Evolutionary conservation across 169 alveolate genomes (phyloP).

Genomic region (Eimeria mitis): DNA sequence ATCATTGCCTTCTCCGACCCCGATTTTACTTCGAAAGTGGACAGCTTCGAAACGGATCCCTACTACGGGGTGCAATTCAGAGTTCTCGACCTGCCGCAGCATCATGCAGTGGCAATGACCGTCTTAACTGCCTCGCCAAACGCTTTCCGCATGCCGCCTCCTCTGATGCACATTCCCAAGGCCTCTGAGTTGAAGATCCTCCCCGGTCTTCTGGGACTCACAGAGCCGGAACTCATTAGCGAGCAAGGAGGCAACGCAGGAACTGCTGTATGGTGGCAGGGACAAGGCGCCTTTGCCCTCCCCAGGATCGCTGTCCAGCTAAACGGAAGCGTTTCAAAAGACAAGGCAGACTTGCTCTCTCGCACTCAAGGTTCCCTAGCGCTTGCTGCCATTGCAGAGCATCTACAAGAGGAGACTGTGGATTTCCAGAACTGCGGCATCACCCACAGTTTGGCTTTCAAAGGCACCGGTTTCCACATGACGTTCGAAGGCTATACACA

Average conservation of each 20-base stretch:
- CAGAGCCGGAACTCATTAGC: conserved; percentile 76
- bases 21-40: conserved; percentile 41
- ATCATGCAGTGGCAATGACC: conserved; percentile 50
- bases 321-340: conserved; percentile 56
- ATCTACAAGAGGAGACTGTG: conserved; percentile 79
- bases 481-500: conserved; percentile 77
- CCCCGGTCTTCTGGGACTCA: conserved; percentile 61
- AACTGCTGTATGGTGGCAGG: conserved; percentile 83
- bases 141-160: conserved; percentile 81
- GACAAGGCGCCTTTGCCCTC: conserved; percentile 70
- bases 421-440: conserved; percentile 76
- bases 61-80: conserved; percentile 80
- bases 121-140: conserved; percentile 66
- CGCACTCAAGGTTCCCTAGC: conserved; percentile 55
- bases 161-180: conserved; percentile 76
- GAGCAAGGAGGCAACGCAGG: conserved; percentile 69
- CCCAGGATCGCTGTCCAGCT: conserved; percentile 76
- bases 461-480: conserved; percentile 69
- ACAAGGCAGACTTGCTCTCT: conserved; percentile 43
- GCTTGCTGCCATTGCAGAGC: conserved; percentile 74
- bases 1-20: conserved; percentile 83
- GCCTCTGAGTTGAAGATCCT: conserved; percentile 61
- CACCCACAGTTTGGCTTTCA: conserved; percentile 57
- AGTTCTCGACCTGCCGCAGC: conserved; percentile 69
- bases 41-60: conserved; percentile 71